Evolutionary conservation across 192 early-diverging fungal genomes (phyloP).

Genomic region (Backusella circina): DNA sequence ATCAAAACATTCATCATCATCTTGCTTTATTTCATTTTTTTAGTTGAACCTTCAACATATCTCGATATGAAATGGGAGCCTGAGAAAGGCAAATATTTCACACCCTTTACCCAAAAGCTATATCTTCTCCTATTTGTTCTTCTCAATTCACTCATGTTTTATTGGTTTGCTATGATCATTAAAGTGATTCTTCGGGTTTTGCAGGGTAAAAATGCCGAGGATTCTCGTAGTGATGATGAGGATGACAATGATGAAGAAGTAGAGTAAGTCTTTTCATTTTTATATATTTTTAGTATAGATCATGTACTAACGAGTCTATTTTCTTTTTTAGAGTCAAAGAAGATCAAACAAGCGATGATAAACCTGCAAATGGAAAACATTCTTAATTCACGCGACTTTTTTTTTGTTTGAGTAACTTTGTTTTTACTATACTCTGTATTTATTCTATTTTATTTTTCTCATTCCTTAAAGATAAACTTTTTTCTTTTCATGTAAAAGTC

Average conservation of each 20-base stretch:
- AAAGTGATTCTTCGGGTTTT: slow-evolving; percentile 54
- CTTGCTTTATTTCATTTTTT: neutral
- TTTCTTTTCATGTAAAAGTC: slow-evolving; percentile 2
- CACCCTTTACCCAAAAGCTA: slow-evolving; percentile 39
- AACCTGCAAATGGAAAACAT: neutral
- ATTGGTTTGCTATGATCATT: slow-evolving; percentile 78
- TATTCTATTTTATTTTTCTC: slow-evolving; percentile 3
- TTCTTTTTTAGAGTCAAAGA: slow-evolving; percentile 1
- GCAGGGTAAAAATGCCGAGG: slow-evolving; percentile 61
- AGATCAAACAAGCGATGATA: neutral
- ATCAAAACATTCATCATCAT: neutral
- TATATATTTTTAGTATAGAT: neutral
- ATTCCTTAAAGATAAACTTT: neutral
- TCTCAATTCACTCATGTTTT: slow-evolving; percentile 68
- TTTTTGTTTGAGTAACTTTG: neutral
- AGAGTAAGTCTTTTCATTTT: neutral
- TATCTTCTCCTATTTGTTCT: slow-evolving; percentile 59
- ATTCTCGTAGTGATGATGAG: slow-evolving; percentile 60
- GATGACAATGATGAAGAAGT: slow-evolving; percentile 4
- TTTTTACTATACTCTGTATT: neutral
- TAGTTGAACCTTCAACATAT: slow-evolving; percentile 43
- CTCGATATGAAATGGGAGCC: slow-evolving; percentile 57
- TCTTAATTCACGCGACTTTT: slow-evolving; percentile 2
- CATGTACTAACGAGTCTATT: neutral
- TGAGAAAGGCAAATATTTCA: slow-evolving; percentile 52